phyloP scores from a whole-genome alignment of 345 rosid genomes.

The thale cress (Arabidopsis thaliana) region TAIR10.1 NC_003071.7:13373501-13374000 shows the following conservation, averaged over 20 bases:
- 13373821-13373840: slow-evolving; percentile 36
- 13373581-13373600: neutral
- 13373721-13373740: slow-evolving; percentile 42
- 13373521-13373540: slow-evolving; percentile 46
- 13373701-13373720: slow-evolving; percentile 35
- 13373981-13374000: slow-evolving; percentile 5
- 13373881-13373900: slow-evolving; percentile 46
- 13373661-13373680: slow-evolving; percentile 31
- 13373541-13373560: slow-evolving; percentile 32
- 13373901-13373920: slow-evolving; percentile 46
- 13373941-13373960: slow-evolving; percentile 17
- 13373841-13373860: slow-evolving; percentile 32
- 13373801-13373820: slow-evolving; percentile 40
- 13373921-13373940: slow-evolving; percentile 38
- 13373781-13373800: neutral
- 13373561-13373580: neutral
- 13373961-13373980: neutral
- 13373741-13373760: slow-evolving; percentile 30
- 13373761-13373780: neutral
- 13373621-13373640: slow-evolving; percentile 34
- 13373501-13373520: slow-evolving; percentile 36
- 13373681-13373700: slow-evolving; percentile 40
- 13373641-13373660: slow-evolving; percentile 7
- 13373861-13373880: slow-evolving; percentile 41
- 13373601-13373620: slow-evolving; percentile 33